phyloP scores from a whole-genome alignment of 83 land plant genomes.

The Picea engelmannii region DNA sequence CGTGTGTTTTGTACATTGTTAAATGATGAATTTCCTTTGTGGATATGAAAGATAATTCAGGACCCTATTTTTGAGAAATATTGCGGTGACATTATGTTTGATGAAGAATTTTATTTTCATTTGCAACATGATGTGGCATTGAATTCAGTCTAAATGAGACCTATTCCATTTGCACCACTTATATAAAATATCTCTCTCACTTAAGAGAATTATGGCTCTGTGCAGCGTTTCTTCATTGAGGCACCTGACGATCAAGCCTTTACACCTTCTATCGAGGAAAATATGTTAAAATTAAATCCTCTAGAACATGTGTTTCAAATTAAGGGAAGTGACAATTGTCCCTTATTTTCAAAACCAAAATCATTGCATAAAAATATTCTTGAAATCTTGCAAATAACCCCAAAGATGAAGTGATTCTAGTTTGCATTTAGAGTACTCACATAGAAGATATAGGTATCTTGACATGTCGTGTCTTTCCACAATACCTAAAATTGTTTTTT shows the following conservation, averaged over 20 bases:
- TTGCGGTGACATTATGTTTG: constrained; percentile 1
- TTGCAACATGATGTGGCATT: constrained; percentile 69
- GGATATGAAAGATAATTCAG: background rate
- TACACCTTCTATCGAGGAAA: constrained; percentile 52
- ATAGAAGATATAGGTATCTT: too few relatives aligned
- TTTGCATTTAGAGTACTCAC: background rate
- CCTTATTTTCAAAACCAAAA: constrained; percentile 94
- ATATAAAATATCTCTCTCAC: constrained; percentile 78
- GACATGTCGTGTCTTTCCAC: too few relatives aligned
- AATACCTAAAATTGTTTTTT: too few relatives aligned
- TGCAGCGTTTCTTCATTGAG: constrained; percentile 69
- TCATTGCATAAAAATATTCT: constrained; percentile 68
- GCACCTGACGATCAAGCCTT: constrained; percentile 76
- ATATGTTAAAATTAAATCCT: constrained; percentile 53
- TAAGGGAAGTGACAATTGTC: constrained; percentile 88
- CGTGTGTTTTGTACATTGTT: background rate
- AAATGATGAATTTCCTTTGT: background rate
- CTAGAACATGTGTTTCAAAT: constrained; percentile 69
- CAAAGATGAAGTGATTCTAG: background rate
- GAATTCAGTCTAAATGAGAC: constrained; percentile 85
- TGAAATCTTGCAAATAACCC: constrained; percentile 57
- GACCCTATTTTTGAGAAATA: background rate
- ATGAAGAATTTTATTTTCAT: background rate
- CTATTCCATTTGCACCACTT: constrained; percentile 80
- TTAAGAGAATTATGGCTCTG: constrained; percentile 64